These are phyloP conservation scores for Linderniella brevidens DNA, from an alignment of 257 asterid genomes.

Conservation along the genomic window DNA sequence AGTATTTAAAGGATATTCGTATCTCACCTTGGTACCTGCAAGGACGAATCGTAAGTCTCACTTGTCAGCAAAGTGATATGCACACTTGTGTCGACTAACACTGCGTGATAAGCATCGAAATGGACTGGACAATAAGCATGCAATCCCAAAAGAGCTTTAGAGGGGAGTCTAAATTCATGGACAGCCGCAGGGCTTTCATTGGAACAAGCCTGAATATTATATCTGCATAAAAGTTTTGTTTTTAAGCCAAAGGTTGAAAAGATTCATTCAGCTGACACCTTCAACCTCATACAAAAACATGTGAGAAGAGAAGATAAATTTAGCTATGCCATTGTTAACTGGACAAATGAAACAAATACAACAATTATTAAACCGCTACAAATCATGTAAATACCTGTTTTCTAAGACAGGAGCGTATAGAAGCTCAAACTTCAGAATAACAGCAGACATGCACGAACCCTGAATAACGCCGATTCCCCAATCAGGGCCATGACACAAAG, in stretches of 20 bases:
- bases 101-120: constrained; percentile 87
- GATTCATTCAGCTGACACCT: too few relatives aligned
- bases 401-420: constrained; percentile 70
- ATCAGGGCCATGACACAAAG: constrained; percentile 2
- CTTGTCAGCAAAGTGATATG: constrained; percentile 66
- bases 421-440: constrained; percentile 82
- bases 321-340: too few relatives aligned
- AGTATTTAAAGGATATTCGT: too few relatives aligned
- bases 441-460: constrained; percentile 66
- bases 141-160: constrained; percentile 80
- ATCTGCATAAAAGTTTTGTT: constrained; percentile 19
- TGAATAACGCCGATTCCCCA: constrained; percentile 11
- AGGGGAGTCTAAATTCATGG: constrained; percentile 89
- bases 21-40: constrained; percentile 85
- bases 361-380: neutral
- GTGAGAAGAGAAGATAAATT: too few relatives aligned
- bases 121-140: constrained; percentile 95
- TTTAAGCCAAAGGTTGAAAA: too few relatives aligned
- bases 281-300: too few relatives aligned
- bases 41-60: constrained; percentile 36
- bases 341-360: neutral
- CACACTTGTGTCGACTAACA: constrained; percentile 66
- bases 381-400: constrained; percentile 32
- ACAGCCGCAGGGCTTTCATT: constrained; percentile 69
- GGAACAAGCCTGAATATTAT: constrained; percentile 45